Conservation (phyloP, 495 filamentous ascomycete genomes). For the Pseudotulostoma volvatum region DNA sequence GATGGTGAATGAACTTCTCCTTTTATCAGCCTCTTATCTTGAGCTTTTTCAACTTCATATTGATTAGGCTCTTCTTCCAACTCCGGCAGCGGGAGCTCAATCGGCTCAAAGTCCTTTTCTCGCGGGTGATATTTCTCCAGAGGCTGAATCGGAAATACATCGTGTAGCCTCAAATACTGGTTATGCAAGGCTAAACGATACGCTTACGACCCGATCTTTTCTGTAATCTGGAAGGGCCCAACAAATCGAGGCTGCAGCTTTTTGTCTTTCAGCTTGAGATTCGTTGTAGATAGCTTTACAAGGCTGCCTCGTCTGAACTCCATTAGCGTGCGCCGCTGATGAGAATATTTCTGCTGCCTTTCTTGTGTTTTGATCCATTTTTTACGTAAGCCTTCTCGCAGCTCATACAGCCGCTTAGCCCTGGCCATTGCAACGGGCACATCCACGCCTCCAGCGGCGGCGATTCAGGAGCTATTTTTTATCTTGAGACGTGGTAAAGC, state of each 20-base stretch:
- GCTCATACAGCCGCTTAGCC: not conserved
- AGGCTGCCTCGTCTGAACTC: not conserved
- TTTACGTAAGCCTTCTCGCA: not conserved
- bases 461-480: too few relatives aligned
- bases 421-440: not conserved
- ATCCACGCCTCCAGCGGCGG: too few relatives aligned
- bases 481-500: too few relatives aligned
- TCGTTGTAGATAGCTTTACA: constrained; percentile 1
- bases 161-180: not conserved
- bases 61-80: not conserved
- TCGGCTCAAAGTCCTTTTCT: not conserved
- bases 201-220: not conserved
- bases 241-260: constrained; percentile 1
- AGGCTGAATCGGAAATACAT: constrained; percentile 1
- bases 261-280: constrained; percentile 1
- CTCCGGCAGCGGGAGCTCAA: not conserved
- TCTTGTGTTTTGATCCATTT: not conserved
- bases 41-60: not conserved
- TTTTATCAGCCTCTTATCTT: not conserved
- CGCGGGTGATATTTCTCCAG: not conserved
- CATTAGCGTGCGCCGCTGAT: not conserved
- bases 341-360: not conserved
- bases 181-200: constrained; percentile 1
- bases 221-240: not conserved
- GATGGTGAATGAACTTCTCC: too few relatives aligned